Evolutionary conservation across 768 basidiomycete species (phyloP), one percentile per base, ranked within the genome.

Genomic region (Collybia sp.): DNA sequence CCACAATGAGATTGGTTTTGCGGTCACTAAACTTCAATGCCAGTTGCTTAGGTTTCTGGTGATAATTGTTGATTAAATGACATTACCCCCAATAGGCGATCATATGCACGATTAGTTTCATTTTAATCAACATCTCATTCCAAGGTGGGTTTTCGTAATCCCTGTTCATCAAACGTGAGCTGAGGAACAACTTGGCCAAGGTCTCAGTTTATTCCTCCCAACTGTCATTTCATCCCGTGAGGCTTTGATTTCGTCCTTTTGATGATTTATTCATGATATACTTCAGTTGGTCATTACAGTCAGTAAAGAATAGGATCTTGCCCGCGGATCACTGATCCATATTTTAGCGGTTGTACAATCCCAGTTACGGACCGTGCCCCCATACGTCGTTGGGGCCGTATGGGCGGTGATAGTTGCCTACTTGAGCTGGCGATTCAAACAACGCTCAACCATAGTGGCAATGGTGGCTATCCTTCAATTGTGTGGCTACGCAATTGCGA

Each of bases 361-460:
- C 1, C 74, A 77, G 48, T 63, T 77, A 11, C 67, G 71, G 3
- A 75, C 74, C n/a, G 75, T 77, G 1, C 74, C 73, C 0, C 71
- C 72, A 3, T 76, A 70, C 45, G 46, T 70, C n/a, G 67, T 67
- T 5, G 68, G 65, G 13, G 67, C 60, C 4, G 61, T 69, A 30
- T 75, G 72, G 68, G 63, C 72, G 1, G 42, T 75, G 17, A 31
- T 59, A 16, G 55, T 51, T 20, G 57, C 66, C 12, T 75, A 67
- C 51, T 45, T 55, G 18, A 67, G 69, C 43, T 69, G 64, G 43
- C 65, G 66, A n/a, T 56, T 63, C 6, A 64, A 61, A 38, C 60
- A 66, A 43, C 65, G 71, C 11, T 65, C 60, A 9, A 50, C 61
- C 13, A 61, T 68, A 10, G 64, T 72, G 41, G 50, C 71, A 9